Evolutionary conservation across 345 rosid species (phyloP), one percentile per base, ranked within the genome.

Genomic region (Cardamine resedifolia): DNA sequence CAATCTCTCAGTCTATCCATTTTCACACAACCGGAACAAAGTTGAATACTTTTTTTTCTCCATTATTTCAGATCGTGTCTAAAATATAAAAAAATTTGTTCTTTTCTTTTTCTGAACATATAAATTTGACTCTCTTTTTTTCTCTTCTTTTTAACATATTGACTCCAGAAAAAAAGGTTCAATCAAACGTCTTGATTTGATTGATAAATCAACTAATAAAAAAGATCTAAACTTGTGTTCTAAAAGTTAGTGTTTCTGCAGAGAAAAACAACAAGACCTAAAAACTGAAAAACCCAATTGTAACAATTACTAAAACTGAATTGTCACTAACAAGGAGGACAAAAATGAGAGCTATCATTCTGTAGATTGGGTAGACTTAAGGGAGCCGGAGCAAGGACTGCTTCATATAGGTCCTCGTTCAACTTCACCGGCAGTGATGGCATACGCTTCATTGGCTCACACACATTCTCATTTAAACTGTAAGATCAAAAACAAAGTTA

Each of bases 391-490:
- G 80, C 74, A 55, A 85, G 81, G 64, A 90, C 77, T 50, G 81
- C 52, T 62, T 73, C 60, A 28, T 79, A 83, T 15, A 90, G 88
- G 38, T 80, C 86, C 3, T 85, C 87, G 3, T 81, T 83, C 75
- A 92, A 26, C 73, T 43, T 81, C 51, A 78, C 88, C 0, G 89
- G 87, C 24, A 90, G 84, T 0, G 80, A 66, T 14, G 92, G 96
- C 98, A 90, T 90, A 84, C 78, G 87, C 82, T 81, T 83, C 96
- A 85, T 90, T 66, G 68, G 50, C 43, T 88, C 93, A 0, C 86
- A 85, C 60, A 57, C 74, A 31, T 85, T 61, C 56, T 61, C 85
- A 56, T 81, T 71, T 80, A 86, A 63, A 60, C 96, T 92, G 90
- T 73, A 79, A 66, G 0, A 51, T 51, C 62, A 41, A 58, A 43